These are phyloP conservation scores for Euphorbia peplus DNA, from an alignment of 345 rosid genomes.

Conservation along the genomic window DNA sequence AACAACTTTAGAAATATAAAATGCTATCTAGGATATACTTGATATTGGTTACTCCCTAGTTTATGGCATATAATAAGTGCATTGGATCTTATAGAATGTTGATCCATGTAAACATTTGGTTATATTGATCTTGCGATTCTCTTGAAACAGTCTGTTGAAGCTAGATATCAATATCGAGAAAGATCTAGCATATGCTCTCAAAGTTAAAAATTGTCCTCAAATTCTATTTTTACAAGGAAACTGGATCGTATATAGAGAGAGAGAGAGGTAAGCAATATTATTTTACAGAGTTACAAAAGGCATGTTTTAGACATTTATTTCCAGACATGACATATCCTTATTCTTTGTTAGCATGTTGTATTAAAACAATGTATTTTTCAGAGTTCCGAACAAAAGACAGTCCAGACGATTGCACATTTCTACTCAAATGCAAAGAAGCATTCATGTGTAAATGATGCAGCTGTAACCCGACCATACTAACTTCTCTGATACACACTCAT, in stretches of 20 bases:
- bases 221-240: constrained; percentile 73
- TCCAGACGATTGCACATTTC: constrained; percentile 86
- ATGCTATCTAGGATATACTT: not conserved
- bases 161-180: constrained; percentile 81
- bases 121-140: constrained; percentile 8
- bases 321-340: not conserved
- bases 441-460: constrained; percentile 53
- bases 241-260: constrained; percentile 67
- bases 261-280: constrained; percentile 51
- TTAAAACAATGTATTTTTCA: constrained; percentile 32
- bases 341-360: constrained; percentile 3
- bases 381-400: constrained; percentile 79
- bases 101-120: constrained; percentile 1
- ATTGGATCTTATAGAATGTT: constrained; percentile 18
- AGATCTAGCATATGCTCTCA: constrained; percentile 93
- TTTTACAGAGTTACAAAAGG: not conserved
- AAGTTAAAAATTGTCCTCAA: constrained; percentile 77
- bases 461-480: constrained; percentile 29
- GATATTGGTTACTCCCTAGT: not conserved
- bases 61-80: not conserved
- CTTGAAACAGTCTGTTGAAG: constrained; percentile 68
- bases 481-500: not conserved
- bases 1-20: constrained; percentile 3
- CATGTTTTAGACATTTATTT: constrained; percentile 1
- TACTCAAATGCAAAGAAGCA: constrained; percentile 92